A percentile compares a stretch with the other conserved stretches of the same genome.
phyloP scores from a whole-genome alignment of 805 yeast genomes.

The Debaryomyces castellii region DNA sequence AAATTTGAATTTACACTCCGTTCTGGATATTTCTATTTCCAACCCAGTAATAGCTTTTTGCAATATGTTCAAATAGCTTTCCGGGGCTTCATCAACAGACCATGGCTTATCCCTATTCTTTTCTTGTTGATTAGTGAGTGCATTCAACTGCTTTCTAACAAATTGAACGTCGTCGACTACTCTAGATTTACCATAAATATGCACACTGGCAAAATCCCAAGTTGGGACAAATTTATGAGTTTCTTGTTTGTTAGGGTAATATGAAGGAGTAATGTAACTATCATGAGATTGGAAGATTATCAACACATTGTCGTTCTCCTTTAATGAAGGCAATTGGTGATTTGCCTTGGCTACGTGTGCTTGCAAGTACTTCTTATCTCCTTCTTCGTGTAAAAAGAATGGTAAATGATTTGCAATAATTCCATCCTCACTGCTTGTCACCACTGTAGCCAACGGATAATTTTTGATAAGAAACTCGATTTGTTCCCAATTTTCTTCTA shows the following conservation, averaged over 20 bases:
- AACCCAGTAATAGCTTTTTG: constrained; percentile 56
- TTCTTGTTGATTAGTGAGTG: constrained; percentile 50
- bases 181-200: constrained; percentile 51
- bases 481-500: constrained; percentile 31
- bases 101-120: constrained; percentile 42
- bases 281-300: constrained; percentile 53
- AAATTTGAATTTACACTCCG: constrained; percentile 57
- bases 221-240: constrained; percentile 69
- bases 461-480: constrained; percentile 42
- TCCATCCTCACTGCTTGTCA: constrained; percentile 39
- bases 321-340: constrained; percentile 47
- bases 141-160: constrained; percentile 43
- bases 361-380: constrained; percentile 37
- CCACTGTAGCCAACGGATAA: constrained; percentile 53
- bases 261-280: constrained; percentile 57
- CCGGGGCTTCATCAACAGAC: constrained; percentile 60
- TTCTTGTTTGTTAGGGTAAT: constrained; percentile 55
- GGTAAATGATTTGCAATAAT: constrained; percentile 59
- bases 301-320: constrained; percentile 38
- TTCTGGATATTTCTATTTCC: constrained; percentile 46
- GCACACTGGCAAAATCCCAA: constrained; percentile 63
- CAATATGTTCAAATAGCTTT: constrained; percentile 38
- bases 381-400: constrained; percentile 40
- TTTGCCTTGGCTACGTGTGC: constrained; percentile 58
- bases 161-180: constrained; percentile 46